phyloP scores from a whole-genome alignment of 2,329 filamentous ascomycete species.

The Daldinia sp. region DNA sequence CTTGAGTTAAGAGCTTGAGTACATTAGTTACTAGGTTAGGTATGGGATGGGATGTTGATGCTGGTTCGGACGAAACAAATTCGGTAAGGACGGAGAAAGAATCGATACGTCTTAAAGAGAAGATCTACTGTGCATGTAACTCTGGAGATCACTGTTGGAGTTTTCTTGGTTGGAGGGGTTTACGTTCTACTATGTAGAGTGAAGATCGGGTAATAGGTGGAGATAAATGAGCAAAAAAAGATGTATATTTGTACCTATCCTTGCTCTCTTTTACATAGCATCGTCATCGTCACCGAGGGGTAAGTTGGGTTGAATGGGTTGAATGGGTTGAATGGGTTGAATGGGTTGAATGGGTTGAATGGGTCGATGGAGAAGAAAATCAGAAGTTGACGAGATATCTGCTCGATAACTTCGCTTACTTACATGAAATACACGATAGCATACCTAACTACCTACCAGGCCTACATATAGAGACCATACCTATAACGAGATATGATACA shows the following conservation, averaged over 20 bases:
- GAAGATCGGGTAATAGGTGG: slow-evolving; percentile 27
- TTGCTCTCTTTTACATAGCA: slow-evolving; percentile 15
- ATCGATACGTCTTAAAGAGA: slow-evolving; percentile 22
- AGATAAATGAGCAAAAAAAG: slow-evolving; percentile 23
- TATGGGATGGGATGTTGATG: slow-evolving; percentile 15
- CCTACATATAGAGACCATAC: neutral
- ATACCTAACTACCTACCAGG: neutral
- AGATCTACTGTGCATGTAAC: slow-evolving; percentile 28
- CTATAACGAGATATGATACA: neutral
- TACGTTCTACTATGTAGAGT: slow-evolving; percentile 11
- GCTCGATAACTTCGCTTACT: slow-evolving; percentile 7
- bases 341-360: slow-evolving; percentile 3
- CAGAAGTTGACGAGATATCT: slow-evolving; percentile 14
- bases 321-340: too few relatives aligned
- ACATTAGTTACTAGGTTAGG: neutral
- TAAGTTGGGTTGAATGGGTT: slow-evolving; percentile 25
- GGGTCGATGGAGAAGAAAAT: slow-evolving; percentile 31
- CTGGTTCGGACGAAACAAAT: slow-evolving; percentile 23
- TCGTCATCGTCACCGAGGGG: slow-evolving; percentile 31
- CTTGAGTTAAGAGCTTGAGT: neutral
- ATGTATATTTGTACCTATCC: slow-evolving; percentile 11
- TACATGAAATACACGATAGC: neutral
- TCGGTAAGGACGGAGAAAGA: slow-evolving; percentile 34
- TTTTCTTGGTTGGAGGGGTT: slow-evolving; percentile 26
- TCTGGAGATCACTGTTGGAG: slow-evolving; percentile 21